These are phyloP conservation scores for Candida broadrunensis DNA, from an alignment of 805 yeast genomes.

Conservation along the genomic window DNA sequence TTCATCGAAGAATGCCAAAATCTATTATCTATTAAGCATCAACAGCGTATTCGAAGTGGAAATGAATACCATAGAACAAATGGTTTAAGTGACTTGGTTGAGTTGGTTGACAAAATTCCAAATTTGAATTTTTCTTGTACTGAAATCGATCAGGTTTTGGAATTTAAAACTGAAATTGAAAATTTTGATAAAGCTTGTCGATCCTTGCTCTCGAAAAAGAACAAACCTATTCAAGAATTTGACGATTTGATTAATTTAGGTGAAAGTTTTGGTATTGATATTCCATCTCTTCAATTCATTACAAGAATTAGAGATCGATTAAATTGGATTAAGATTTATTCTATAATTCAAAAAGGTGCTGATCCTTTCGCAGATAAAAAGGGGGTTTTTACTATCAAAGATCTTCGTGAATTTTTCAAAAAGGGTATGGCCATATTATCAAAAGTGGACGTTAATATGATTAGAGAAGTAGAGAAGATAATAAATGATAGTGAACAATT, in stretches of 20 bases:
- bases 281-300: constrained; percentile 45
- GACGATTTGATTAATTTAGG: constrained; percentile 57
- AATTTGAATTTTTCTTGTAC: constrained; percentile 48
- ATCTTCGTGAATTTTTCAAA: constrained; percentile 24
- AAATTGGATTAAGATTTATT: constrained; percentile 30
- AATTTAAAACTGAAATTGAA: constrained; percentile 49
- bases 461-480: constrained; percentile 18
- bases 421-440: constrained; percentile 27
- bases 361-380: constrained; percentile 38
- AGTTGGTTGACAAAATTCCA: constrained; percentile 46
- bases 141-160: constrained; percentile 59
- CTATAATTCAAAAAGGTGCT: constrained; percentile 34
- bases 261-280: constrained; percentile 52
- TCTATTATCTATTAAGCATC: constrained; percentile 49
- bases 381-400: constrained; percentile 27
- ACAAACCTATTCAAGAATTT: constrained; percentile 42
- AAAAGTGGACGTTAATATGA: constrained; percentile 30
- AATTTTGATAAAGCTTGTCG: constrained; percentile 49
- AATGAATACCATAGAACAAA: constrained; percentile 10
- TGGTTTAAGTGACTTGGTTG: constrained; percentile 19
- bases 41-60: constrained; percentile 44
- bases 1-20: constrained; percentile 58
- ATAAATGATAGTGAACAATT: constrained; percentile 23
- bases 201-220: constrained; percentile 29
- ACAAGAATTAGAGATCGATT: constrained; percentile 31